Conservation (phyloP, 2,329 filamentous ascomycete species). For the Penicillium sp. region DNA sequence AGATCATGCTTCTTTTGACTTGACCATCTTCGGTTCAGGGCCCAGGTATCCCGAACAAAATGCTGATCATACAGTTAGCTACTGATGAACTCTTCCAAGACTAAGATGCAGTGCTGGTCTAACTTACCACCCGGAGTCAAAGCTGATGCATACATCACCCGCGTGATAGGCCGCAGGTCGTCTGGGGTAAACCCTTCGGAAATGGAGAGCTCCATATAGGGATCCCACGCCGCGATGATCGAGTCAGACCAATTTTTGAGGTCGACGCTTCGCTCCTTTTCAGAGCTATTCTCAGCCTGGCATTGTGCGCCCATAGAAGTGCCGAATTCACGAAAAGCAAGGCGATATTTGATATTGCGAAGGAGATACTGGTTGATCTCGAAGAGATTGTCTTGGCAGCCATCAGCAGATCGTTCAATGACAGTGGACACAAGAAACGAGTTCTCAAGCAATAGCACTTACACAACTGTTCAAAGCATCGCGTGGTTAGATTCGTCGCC, state of each 20-base stretch:
- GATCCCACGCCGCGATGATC: constrained; percentile 37
- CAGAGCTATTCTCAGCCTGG: constrained; percentile 30
- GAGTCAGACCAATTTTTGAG: constrained; percentile 30
- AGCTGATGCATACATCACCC: constrained; percentile 54
- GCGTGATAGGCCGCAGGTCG: constrained; percentile 50
- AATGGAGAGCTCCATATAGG: constrained; percentile 35
- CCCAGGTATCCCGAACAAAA: constrained; percentile 36
- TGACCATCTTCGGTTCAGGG: constrained; percentile 24
- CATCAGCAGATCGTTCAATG: not conserved
- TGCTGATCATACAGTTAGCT: constrained; percentile 21
- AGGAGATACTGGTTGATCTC: constrained; percentile 34
- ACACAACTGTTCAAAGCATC: constrained; percentile 38
- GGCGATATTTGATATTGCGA: constrained; percentile 32
- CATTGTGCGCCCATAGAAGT: constrained; percentile 47
- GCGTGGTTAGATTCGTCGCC: constrained; percentile 39
- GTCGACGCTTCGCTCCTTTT: constrained; percentile 31
- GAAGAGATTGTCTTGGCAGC: constrained; percentile 31
- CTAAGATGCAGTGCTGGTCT: too few relatives aligned
- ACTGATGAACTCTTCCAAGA: not conserved
- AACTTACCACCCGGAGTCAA: constrained; percentile 51
- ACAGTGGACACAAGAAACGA: too few relatives aligned
- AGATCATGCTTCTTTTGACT: not conserved
- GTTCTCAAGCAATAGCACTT: not conserved
- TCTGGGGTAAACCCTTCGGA: constrained; percentile 31
- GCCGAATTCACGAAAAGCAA: constrained; percentile 54